phyloP scores from a whole-genome alignment of 148 eudicot species.

The Nepenthes gracilis region DNA sequence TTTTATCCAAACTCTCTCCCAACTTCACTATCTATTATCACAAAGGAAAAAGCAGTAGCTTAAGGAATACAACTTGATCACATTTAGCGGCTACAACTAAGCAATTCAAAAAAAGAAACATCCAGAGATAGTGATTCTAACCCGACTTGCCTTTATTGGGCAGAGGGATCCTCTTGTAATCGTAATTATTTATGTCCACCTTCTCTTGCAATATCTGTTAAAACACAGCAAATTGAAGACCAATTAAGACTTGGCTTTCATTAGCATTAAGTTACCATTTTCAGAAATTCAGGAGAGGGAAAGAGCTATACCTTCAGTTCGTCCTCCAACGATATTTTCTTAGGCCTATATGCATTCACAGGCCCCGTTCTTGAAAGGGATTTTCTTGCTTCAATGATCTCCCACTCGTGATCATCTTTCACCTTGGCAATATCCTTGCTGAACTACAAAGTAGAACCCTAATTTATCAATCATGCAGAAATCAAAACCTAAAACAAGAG shows the following conservation, averaged over 20 bases:
- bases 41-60: too few relatives aligned
- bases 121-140: conserved; percentile 3
- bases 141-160: conserved; percentile 34
- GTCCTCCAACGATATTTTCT: conserved; percentile 71
- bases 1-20: too few relatives aligned
- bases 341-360: conserved; percentile 69
- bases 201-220: conserved; percentile 65
- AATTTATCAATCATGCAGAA: too few relatives aligned
- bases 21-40: too few relatives aligned
- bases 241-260: not conserved
- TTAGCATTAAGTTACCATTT: not conserved
- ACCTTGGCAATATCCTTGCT: conserved; percentile 94
- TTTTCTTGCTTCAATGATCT: conserved; percentile 79
- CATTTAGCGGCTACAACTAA: too few relatives aligned
- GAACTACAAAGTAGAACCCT: conserved; percentile 9
- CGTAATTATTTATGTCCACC: conserved; percentile 63
- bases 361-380: conserved; percentile 90
- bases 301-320: conserved; percentile 56
- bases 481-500: too few relatives aligned
- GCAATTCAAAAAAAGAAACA: not conserved
- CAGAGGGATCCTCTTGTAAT: conserved; percentile 76
- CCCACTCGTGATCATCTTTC: conserved; percentile 96
- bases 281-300: not conserved
- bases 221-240: conserved; percentile 8
- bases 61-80: too few relatives aligned